Percentiles rank a stretch among this genome's conserved stretches.
phyloP scores from a whole-genome alignment of 2,329 filamentous ascomycete genomes.

The Stagonosporopsis tanaceti region DNA sequence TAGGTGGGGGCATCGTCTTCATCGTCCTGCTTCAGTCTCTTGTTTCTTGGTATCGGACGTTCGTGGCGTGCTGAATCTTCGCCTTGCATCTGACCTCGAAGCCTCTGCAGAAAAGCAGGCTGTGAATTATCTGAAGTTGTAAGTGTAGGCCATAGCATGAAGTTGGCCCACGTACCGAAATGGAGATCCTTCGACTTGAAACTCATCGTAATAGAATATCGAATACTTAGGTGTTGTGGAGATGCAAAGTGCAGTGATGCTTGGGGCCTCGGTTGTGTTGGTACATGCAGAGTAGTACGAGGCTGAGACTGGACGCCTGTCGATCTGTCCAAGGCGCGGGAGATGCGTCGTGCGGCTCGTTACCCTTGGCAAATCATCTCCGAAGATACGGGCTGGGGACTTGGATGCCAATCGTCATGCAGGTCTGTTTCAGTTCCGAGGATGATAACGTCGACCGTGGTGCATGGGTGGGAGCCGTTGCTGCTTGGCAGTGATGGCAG shows the following conservation, averaged over 20 bases:
- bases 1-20: slow-evolving; percentile 80
- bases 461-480: background rate
- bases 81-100: slow-evolving; percentile 62
- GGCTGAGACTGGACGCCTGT: slow-evolving; percentile 20
- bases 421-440: background rate
- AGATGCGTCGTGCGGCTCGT: slow-evolving; percentile 18
- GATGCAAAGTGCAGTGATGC: background rate
- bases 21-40: slow-evolving; percentile 62
- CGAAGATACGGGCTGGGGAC: slow-evolving; percentile 12
- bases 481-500: slow-evolving; percentile 10
- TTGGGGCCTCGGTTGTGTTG: background rate
- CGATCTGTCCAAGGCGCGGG: slow-evolving; percentile 15
- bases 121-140: slow-evolving; percentile 57
- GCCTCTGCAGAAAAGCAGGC: slow-evolving; percentile 56
- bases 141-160: slow-evolving; percentile 44
- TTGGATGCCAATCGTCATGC: background rate
- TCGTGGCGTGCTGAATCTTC: slow-evolving; percentile 58
- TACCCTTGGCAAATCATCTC: slow-evolving; percentile 20
- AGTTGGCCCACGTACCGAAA: slow-evolving; percentile 59
- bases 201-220: slow-evolving; percentile 58
- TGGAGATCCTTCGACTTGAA: slow-evolving; percentile 74
- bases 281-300: slow-evolving; percentile 11
- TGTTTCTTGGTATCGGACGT: slow-evolving; percentile 54
- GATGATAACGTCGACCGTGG: background rate
- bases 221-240: background rate